Percentiles rank a stretch among this genome's conserved stretches.
Evolutionary conservation across 208 protist genomes (phyloP).

Genomic region (Novymonas esmeraldas): DNA sequence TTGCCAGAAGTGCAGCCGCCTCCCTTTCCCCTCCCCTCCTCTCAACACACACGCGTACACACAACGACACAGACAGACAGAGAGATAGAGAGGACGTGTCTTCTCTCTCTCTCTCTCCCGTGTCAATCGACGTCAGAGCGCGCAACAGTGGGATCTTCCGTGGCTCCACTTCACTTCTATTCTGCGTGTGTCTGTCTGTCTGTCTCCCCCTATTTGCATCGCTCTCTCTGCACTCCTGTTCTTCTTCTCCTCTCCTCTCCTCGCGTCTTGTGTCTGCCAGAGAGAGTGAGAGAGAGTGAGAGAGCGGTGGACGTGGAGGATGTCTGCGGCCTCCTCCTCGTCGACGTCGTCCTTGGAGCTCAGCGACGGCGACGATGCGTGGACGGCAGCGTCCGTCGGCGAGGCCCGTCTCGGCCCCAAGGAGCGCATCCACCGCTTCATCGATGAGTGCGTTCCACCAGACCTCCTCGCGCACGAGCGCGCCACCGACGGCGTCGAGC

Average conservation of each 20-base stretch:
- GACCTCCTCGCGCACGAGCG: constrained; percentile 24
- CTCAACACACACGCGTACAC: background rate
- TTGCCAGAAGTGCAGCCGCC: background rate
- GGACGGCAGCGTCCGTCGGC: no score
- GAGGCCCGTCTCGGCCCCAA: background rate
- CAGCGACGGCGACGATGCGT: background rate
- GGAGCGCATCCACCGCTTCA: constrained; percentile 32
- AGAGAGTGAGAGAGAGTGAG: background rate
- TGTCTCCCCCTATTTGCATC: background rate
- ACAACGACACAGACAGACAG: background rate
- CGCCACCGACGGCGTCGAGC: constrained; percentile 3
- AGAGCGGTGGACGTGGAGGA: background rate
- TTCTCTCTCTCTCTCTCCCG: background rate
- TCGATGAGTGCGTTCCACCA: constrained; percentile 26
- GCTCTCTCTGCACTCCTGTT: background rate
- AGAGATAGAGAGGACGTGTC: background rate
- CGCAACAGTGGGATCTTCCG: background rate
- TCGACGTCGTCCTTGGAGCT: constrained; percentile 3
- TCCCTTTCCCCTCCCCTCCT: background rate
- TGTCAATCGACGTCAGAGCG: background rate
- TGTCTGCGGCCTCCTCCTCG: background rate
- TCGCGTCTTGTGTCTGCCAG: no score
- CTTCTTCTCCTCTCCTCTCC: background rate
- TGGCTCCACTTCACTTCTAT: background rate
- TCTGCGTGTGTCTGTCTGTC: background rate